A percentile compares a stretch with the other conserved stretches of the same genome.
Conservation (phyloP, 2,329 filamentous ascomycete species). For the Nannizzia gypsea region DNA sequence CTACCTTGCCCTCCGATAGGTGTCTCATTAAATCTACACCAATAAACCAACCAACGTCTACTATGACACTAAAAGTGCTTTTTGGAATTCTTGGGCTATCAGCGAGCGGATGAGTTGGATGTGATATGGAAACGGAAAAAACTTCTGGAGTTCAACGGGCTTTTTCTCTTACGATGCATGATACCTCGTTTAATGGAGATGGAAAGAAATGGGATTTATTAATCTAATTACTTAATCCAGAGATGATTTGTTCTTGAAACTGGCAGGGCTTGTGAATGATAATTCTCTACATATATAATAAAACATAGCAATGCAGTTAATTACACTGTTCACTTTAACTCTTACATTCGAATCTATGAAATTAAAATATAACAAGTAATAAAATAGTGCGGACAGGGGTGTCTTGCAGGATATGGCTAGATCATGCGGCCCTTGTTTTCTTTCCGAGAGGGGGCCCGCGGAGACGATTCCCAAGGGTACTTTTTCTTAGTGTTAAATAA, state of each 20-base stretch:
- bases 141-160: neutral
- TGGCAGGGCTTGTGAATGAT: neutral
- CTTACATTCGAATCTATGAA: neutral
- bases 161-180: neutral
- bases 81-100: neutral
- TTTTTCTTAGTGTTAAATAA: too few species aligned
- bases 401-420: neutral
- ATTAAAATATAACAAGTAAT: neutral
- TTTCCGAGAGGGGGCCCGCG: neutral
- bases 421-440: too few species aligned
- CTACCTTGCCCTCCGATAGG: constrained; percentile 5
- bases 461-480: neutral
- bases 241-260: neutral
- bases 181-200: neutral
- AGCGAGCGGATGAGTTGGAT: neutral
- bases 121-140: constrained; percentile 1
- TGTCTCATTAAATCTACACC: neutral
- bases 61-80: neutral
- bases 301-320: neutral
- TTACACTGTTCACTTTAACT: constrained; percentile 12
- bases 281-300: neutral
- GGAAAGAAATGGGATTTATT: neutral
- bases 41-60: neutral
- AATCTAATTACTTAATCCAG: neutral
- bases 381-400: neutral